Percentiles rank a stretch among this genome's conserved stretches.
These are phyloP conservation scores for Talaromyces adpressus DNA, from an alignment of 495 filamentous ascomycete species.

Conservation along the genomic window DNA sequence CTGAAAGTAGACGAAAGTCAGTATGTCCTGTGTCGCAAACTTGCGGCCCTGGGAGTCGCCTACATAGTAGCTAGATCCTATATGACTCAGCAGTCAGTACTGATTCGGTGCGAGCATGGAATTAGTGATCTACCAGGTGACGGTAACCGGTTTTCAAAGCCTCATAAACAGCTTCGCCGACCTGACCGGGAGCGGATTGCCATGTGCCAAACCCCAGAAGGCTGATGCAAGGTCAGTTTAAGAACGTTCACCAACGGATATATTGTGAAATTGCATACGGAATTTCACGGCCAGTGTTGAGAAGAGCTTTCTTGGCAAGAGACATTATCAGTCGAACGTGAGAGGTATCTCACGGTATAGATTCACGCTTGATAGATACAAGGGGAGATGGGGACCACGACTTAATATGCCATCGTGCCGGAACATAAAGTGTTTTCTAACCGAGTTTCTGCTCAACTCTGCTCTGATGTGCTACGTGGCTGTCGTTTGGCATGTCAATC, in stretches of 20 bases:
- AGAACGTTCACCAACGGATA: constrained; percentile 8
- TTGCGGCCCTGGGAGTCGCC: constrained; percentile 2
- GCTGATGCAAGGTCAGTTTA: constrained; percentile 13
- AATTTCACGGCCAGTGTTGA: constrained; percentile 36
- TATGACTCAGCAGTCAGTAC: background rate
- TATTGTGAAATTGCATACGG: constrained; percentile 26
- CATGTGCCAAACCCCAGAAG: constrained; percentile 49
- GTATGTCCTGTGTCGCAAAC: background rate
- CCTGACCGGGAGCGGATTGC: constrained; percentile 45
- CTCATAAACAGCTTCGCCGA: constrained; percentile 44
- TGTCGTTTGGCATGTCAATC: background rate
- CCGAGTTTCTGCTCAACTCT: background rate
- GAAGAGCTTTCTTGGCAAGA: constrained; percentile 37
- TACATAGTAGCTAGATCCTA: constrained; percentile 40
- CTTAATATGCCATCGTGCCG: background rate
- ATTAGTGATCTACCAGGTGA: constrained; percentile 33
- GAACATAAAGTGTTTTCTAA: background rate
- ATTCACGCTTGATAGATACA: background rate
- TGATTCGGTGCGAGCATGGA: background rate
- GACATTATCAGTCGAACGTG: constrained; percentile 21
- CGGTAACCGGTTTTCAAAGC: constrained; percentile 48
- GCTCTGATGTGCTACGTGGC: background rate
- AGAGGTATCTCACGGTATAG: background rate
- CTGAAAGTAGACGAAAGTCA: constrained; percentile 11
- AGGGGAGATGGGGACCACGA: background rate